Evolutionary conservation across 352 stramenopile genomes (phyloP).

Genomic region (Aphanomyces invadans): DNA sequence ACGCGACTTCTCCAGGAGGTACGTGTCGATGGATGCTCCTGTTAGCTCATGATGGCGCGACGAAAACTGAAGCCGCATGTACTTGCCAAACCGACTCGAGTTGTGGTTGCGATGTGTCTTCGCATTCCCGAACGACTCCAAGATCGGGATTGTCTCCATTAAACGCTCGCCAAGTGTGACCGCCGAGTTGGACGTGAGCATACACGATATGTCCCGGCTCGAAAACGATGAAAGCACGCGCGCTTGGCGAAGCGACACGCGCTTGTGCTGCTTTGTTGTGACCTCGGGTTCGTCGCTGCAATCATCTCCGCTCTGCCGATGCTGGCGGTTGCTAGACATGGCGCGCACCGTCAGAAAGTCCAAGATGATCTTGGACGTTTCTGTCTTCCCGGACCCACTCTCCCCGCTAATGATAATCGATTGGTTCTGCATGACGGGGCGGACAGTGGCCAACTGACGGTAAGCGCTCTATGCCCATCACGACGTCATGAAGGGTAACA

Average conservation of each 20-base stretch:
- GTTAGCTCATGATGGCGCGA: slow-evolving; percentile 46
- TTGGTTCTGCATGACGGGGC: slow-evolving; percentile 79
- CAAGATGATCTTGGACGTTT: slow-evolving; percentile 96
- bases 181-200: slow-evolving; percentile 47
- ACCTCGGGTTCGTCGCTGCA: slow-evolving; percentile 49
- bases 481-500: neutral
- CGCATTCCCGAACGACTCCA: slow-evolving; percentile 89
- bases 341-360: slow-evolving; percentile 83
- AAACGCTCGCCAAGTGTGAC: slow-evolving; percentile 63
- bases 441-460: slow-evolving; percentile 58
- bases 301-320: slow-evolving; percentile 49
- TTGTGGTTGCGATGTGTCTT: slow-evolving; percentile 84
- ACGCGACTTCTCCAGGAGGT: slow-evolving; percentile 29
- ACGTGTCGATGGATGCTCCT: slow-evolving; percentile 58
- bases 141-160: slow-evolving; percentile 88
- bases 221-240: slow-evolving; percentile 47
- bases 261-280: slow-evolving; percentile 32
- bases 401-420: slow-evolving; percentile 81
- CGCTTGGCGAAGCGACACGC: slow-evolving; percentile 34
- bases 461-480: slow-evolving; percentile 48
- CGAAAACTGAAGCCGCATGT: slow-evolving; percentile 56
- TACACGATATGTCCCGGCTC: slow-evolving; percentile 26
- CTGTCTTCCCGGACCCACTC: slow-evolving; percentile 88
- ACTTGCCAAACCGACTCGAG: slow-evolving; percentile 73
- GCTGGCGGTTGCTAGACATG: slow-evolving; percentile 35